Percentiles rank a stretch among this genome's conserved stretches.
These are phyloP conservation scores for Camelina sativa DNA, from an alignment of 345 rosid genomes.

Conservation along the genomic window DNA sequence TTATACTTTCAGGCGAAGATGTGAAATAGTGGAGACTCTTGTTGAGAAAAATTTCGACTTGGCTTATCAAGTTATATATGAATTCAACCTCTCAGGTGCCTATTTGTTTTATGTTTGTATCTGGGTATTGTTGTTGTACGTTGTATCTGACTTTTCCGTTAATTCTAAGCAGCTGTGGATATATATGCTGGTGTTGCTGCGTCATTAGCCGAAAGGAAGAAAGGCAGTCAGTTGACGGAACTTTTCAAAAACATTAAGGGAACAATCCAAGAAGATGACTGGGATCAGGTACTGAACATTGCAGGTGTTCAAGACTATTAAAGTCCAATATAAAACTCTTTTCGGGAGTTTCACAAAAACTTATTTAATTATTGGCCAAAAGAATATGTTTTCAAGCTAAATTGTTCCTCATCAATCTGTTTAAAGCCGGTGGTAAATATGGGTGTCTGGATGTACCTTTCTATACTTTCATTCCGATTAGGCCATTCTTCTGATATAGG, in stretches of 20 bases:
- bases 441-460: conserved; percentile 5
- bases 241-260: conserved; percentile 92
- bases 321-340: not conserved
- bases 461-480: not conserved
- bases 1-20: conserved; percentile 75
- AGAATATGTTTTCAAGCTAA: conserved; percentile 2
- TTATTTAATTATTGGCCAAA: not conserved
- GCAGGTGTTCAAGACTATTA: conserved; percentile 6
- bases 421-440: not conserved
- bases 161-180: conserved; percentile 71
- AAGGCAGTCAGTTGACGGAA: conserved; percentile 87
- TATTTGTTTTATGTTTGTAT: not conserved
- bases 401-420: not conserved
- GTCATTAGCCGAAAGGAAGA: conserved; percentile 91
- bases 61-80: conserved; percentile 87
- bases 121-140: conserved; percentile 3
- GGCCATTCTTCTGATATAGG: not conserved
- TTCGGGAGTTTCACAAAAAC: not conserved
- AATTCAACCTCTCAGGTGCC: conserved; percentile 89
- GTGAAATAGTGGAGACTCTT: conserved; percentile 84
- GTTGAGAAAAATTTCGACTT: conserved; percentile 94
- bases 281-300: conserved; percentile 84
- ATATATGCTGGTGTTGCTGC: conserved; percentile 98
- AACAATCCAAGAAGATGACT: conserved; percentile 88
- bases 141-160: conserved; percentile 31